These are phyloP conservation scores for Diaporthe helianthi DNA, from an alignment of 2,329 filamentous ascomycete genomes.

Conservation along the genomic window DNA sequence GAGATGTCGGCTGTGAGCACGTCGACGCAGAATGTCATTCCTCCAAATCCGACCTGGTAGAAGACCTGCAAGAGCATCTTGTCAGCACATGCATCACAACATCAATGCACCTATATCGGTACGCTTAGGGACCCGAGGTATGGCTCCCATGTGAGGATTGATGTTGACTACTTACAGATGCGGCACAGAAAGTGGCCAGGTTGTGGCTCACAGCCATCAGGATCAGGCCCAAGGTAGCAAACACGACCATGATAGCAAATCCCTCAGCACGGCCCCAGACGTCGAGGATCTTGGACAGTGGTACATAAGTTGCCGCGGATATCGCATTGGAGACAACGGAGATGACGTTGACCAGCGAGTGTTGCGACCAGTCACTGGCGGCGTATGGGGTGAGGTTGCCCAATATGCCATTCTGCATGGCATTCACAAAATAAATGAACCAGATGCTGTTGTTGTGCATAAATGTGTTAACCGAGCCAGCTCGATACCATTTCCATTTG, in stretches of 20 bases:
- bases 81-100: not conserved
- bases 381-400: slow-evolving; percentile 52
- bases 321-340: slow-evolving; percentile 61
- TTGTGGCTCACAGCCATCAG: slow-evolving; percentile 66
- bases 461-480: slow-evolving; percentile 12
- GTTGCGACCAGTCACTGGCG: slow-evolving; percentile 57
- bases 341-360: slow-evolving; percentile 61
- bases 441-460: slow-evolving; percentile 49
- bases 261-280: slow-evolving; percentile 56
- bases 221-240: slow-evolving; percentile 58
- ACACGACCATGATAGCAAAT: slow-evolving; percentile 48
- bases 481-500: not conserved
- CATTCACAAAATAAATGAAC: slow-evolving; percentile 58
- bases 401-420: slow-evolving; percentile 53
- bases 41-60: slow-evolving; percentile 66
- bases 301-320: slow-evolving; percentile 62
- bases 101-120: slow-evolving; percentile 39
- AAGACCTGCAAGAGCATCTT: slow-evolving; percentile 56
- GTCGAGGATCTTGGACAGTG: slow-evolving; percentile 56
- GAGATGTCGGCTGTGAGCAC: slow-evolving; percentile 72
- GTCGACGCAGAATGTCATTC: slow-evolving; percentile 65
- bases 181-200: slow-evolving; percentile 57
- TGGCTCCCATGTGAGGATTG: no score
- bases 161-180: slow-evolving; percentile 40
- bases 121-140: no score